A percentile compares a stretch with the other conserved stretches of the same genome.
These are phyloP conservation scores for Cicer judaicum DNA, from an alignment of 306 rosid species.

Conservation along the genomic window DNA sequence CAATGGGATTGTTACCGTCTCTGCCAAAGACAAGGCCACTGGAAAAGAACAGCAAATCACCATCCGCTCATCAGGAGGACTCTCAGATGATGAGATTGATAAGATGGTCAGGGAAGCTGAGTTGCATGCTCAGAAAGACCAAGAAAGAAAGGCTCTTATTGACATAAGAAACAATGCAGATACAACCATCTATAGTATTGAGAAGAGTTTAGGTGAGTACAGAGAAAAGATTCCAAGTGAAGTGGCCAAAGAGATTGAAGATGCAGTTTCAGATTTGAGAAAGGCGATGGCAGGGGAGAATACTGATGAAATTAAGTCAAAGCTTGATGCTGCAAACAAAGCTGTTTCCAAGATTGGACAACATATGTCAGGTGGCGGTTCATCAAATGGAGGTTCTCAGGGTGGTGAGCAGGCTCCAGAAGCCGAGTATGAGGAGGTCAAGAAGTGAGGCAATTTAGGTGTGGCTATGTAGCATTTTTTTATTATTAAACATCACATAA, in stretches of 20 bases:
- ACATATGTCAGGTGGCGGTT: conserved; percentile 79
- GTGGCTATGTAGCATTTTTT: not conserved
- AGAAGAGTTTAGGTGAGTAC: conserved; percentile 87
- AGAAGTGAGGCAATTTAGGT: conserved; percentile 55
- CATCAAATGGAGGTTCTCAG: conserved; percentile 72
- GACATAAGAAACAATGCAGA: conserved; percentile 87
- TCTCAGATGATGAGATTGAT: conserved; percentile 83
- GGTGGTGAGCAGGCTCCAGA: conserved; percentile 87
- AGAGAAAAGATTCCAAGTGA: conserved; percentile 84
- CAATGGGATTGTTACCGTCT: conserved; percentile 94
- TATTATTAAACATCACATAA: conserved; percentile 25
- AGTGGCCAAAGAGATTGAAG: conserved; percentile 83
- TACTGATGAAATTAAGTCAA: conserved; percentile 73
- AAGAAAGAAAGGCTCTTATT: conserved; percentile 83
- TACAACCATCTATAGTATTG: conserved; percentile 78
- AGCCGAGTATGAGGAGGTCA: conserved; percentile 93
- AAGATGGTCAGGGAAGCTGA: conserved; percentile 94
- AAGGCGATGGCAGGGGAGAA: conserved; percentile 61
- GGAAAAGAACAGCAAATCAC: conserved; percentile 91
- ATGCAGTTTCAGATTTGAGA: conserved; percentile 78
- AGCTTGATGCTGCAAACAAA: conserved; percentile 85
- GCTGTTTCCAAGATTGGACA: conserved; percentile 91
- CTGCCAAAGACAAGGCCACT: conserved; percentile 97
- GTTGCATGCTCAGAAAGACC: conserved; percentile 87
- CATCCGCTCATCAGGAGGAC: conserved; percentile 91